Evolutionary conservation across 208 protist species (phyloP).

Genomic region (Trypanosoma cruzi): DNA sequence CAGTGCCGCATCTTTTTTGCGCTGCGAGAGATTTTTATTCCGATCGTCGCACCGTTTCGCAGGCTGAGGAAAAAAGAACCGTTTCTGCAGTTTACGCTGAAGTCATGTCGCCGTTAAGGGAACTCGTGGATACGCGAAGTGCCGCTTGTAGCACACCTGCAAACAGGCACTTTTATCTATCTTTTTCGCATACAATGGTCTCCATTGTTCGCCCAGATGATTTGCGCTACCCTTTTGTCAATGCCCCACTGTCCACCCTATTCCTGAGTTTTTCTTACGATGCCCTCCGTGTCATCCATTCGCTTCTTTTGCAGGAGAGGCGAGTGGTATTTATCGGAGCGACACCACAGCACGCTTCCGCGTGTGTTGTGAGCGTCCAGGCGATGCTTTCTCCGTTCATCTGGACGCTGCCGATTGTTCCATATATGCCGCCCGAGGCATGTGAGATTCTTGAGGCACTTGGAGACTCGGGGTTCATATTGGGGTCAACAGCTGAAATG

Average conservation of each 20-base stretch:
- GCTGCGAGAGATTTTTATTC: conserved; percentile 3
- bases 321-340: conserved; percentile 69
- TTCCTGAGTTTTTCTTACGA: conserved; percentile 71
- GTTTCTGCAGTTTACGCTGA: conserved; percentile 27
- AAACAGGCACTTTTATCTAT: conserved; percentile 16
- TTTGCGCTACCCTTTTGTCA: conserved; percentile 42
- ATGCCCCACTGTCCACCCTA: conserved; percentile 53
- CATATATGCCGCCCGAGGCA: conserved; percentile 50
- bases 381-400: conserved; percentile 57
- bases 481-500: conserved; percentile 66
- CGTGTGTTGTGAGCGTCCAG: conserved; percentile 66
- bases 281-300: conserved; percentile 67
- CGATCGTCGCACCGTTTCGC: neutral
- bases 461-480: conserved; percentile 35
- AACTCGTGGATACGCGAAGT: conserved; percentile 19
- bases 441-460: conserved; percentile 17
- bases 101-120: conserved; percentile 33
- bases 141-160: conserved; percentile 7
- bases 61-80: conserved; percentile 21
- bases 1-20: conserved; percentile 34
- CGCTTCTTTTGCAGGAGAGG: conserved; percentile 60
- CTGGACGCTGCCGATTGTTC: conserved; percentile 63
- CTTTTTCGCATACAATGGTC: conserved; percentile 8
- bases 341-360: conserved; percentile 75
- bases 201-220: conserved; percentile 48